Percentiles rank a stretch among this genome's conserved stretches.
Evolutionary conservation across 345 rosid genomes (phyloP).

Genomic region (Noccaea bulbosa): DNA sequence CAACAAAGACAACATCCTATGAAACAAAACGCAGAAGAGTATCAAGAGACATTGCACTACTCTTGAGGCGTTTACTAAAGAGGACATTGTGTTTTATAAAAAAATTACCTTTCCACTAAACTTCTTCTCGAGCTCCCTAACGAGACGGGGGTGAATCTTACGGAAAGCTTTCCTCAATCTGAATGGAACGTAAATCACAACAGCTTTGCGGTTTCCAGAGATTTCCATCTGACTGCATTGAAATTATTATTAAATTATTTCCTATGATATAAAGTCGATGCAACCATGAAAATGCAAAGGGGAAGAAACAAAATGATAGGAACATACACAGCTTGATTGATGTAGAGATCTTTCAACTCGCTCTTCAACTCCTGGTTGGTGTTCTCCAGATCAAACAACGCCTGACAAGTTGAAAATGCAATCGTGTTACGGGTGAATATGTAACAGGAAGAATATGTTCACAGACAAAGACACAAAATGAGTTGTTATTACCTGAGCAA

Average conservation of each 20-base stretch:
- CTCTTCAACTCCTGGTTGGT: slow-evolving; percentile 80
- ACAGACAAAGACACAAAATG: not conserved
- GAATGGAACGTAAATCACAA: slow-evolving; percentile 82
- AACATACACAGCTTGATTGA: slow-evolving; percentile 73
- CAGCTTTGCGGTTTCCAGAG: slow-evolving; percentile 81
- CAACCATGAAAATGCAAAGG: not conserved
- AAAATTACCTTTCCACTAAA: slow-evolving; percentile 84
- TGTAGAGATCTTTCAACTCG: slow-evolving; percentile 84
- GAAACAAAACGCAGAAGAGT: not conserved
- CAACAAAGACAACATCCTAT: slow-evolving; percentile 77
- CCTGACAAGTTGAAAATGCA: slow-evolving; percentile 44
- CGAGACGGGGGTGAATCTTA: slow-evolving; percentile 84
- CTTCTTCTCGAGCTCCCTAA: slow-evolving; percentile 91
- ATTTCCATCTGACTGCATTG: slow-evolving; percentile 70
- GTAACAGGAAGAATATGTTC: not conserved
- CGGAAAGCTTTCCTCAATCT: slow-evolving; percentile 89
- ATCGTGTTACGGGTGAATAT: not conserved
- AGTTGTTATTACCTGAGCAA: slow-evolving; percentile 63
- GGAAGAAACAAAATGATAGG: slow-evolving; percentile 28
- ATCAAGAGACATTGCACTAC: not conserved
- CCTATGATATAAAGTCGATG: not conserved
- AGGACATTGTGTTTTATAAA: not conserved
- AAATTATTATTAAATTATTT: not conserved
- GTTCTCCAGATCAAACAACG: slow-evolving; percentile 83
- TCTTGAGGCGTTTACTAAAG: not conserved